Evolutionary conservation across 768 basidiomycete genomes (phyloP), one percentile per base, ranked within the genome.

Genomic region (Trametes cubensis): DNA sequence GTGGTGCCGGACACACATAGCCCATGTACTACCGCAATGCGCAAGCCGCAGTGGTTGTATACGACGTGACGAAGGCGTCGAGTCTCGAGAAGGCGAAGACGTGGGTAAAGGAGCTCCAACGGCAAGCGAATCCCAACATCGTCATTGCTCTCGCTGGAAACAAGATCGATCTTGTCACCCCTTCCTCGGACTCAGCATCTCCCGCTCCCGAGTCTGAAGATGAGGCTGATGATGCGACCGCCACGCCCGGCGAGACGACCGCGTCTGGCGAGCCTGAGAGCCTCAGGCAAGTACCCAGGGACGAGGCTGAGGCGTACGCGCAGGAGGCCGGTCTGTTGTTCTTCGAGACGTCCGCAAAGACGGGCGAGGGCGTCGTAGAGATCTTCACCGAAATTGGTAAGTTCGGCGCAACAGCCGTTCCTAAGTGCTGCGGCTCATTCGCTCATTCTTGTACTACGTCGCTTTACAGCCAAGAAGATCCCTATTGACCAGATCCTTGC

Each of bases 21-120:
- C 96, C 97, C 48, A 98, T 98, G 96, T 97, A 97, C 75, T 98
- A 97, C 76, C 92, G 97, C 71, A 98, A 98, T 71, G 94, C 96
- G 8, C 93, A 95, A 74, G 95, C 96, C 4, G 96, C 96, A 34
- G 95, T 98, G 44, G 97, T 99, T 10, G 96, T 98, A 20, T 98
- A 98, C 75, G 97, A 98, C 73, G 88, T 98, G 58, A 98, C 96
- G 52, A 97, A 98, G 77, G 91, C 93, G 47, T 84, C 90, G 60
- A 96, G 94, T 70, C 82, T 99, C 61, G 96, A 98, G 76, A 98
- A 98, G 76, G 97, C 97, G 57, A 98, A 98, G 80, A 94, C 95
- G 30, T 99, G 97, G 97, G 95, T 99, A 61, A 98, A 97, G 79
- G 97, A 99, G 77, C 83, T 99, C 23, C 97, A 99, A 74, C 87